phyloP scores from a whole-genome alignment of 192 early-diverging fungal genomes.

The Coemansia sp. region DNA sequence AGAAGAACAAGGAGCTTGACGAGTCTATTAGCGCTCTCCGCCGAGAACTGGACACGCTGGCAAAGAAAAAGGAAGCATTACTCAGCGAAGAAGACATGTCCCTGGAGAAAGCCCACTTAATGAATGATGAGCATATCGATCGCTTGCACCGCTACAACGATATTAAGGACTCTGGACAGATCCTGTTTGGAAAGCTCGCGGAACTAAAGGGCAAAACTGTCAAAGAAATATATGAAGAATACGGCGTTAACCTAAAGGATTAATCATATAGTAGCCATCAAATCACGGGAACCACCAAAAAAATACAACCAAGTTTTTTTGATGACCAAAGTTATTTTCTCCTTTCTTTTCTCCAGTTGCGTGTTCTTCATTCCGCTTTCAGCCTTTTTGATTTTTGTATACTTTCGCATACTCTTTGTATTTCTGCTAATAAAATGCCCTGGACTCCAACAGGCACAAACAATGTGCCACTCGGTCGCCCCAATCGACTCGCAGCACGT shows the following conservation, averaged over 20 bases:
- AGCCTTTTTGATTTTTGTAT: slow-evolving; percentile 5
- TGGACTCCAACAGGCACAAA: slow-evolving; percentile 55
- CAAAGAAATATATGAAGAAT: slow-evolving; percentile 44
- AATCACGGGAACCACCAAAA: not conserved
- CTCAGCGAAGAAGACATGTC: slow-evolving; percentile 14
- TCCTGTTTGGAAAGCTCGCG: slow-evolving; percentile 52
- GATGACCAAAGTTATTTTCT: not conserved
- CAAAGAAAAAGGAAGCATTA: slow-evolving; percentile 12
- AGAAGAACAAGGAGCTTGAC: slow-evolving; percentile 25
- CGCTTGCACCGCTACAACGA: slow-evolving; percentile 52
- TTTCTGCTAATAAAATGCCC: slow-evolving; percentile 25
- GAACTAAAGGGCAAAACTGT: slow-evolving; percentile 46
- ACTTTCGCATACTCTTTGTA: not conserved
- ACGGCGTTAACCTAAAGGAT: slow-evolving; percentile 25
- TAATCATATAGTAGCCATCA: not conserved
- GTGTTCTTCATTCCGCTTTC: not conserved
- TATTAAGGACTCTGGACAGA: slow-evolving; percentile 47
- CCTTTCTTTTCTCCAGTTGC: slow-evolving; percentile 4
- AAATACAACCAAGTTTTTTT: not conserved
- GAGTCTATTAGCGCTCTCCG: slow-evolving; percentile 14
- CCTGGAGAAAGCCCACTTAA: slow-evolving; percentile 26
- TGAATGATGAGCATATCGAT: slow-evolving; percentile 39
- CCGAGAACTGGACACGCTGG: slow-evolving; percentile 20
- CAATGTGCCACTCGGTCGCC: slow-evolving; percentile 49
- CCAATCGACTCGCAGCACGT: slow-evolving; percentile 17